phyloP scores from a whole-genome alignment of 257 asterid species.

The Solanum appendiculatum region DNA sequence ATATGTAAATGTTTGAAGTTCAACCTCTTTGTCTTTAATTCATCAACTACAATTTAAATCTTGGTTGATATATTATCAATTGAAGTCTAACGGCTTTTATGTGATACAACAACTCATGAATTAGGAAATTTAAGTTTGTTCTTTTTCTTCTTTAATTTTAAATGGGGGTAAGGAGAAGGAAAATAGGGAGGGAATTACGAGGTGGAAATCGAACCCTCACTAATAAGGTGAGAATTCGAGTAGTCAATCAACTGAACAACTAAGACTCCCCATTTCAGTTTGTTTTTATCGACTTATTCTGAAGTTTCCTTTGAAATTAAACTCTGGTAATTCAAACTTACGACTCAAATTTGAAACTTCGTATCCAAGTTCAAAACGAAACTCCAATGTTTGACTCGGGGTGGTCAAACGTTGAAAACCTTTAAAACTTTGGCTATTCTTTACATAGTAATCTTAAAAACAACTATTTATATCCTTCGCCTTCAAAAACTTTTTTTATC shows the following conservation, averaged over 20 bases:
- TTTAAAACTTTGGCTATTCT: neutral
- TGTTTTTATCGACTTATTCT: neutral
- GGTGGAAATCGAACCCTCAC: neutral
- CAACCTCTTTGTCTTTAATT: neutral
- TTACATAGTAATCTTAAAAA: neutral
- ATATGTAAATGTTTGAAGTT: neutral
- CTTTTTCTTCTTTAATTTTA: no score
- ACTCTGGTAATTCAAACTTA: neutral
- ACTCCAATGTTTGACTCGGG: rapidly evolving
- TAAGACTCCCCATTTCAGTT: neutral
- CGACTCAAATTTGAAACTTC: neutral
- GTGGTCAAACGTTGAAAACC: no score
- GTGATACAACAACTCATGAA: neutral
- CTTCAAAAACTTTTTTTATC: neutral
- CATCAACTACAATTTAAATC: neutral
- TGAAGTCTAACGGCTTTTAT: neutral
- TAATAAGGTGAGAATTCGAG: neutral
- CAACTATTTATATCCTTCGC: neutral
- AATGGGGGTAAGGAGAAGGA: neutral
- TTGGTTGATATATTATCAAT: neutral
- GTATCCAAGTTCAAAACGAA: neutral
- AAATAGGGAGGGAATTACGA: no score
- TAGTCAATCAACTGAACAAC: no score
- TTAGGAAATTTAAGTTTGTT: neutral
- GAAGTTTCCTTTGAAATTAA: neutral